Conservation (phyloP, 2,329 filamentous ascomycete species). For the Epichloe sibirici region DNA sequence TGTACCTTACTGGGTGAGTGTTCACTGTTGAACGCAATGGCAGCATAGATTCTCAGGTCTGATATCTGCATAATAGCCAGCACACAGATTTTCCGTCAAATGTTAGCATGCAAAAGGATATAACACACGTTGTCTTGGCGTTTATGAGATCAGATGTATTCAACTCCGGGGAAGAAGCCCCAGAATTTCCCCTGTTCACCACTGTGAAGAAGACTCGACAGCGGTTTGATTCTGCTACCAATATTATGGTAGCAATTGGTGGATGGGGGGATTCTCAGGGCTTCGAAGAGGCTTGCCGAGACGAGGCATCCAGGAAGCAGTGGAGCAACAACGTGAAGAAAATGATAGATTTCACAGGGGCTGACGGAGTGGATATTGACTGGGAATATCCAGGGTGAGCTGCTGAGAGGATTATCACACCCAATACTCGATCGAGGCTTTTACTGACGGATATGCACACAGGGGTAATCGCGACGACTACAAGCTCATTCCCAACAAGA, state of each 20-base stretch:
- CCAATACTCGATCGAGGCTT: not conserved
- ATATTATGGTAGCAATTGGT: conserved; percentile 59
- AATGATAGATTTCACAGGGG: conserved; percentile 49
- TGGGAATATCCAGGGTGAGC: conserved; percentile 48
- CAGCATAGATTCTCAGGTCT: not conserved
- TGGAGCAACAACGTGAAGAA: conserved; percentile 53
- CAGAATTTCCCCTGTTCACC: conserved; percentile 40
- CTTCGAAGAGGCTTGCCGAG: conserved; percentile 45
- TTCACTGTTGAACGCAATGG: not conserved
- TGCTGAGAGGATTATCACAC: not conserved
- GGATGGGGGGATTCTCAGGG: conserved; percentile 61
- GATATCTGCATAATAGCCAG: conserved; percentile 28
- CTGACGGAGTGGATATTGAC: conserved; percentile 54
- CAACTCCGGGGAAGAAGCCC: conserved; percentile 27
- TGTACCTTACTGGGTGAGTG: conserved; percentile 39
- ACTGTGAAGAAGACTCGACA: conserved; percentile 33
- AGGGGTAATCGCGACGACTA: conserved; percentile 61
- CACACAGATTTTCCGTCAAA: conserved; percentile 30
- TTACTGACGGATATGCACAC: not conserved
- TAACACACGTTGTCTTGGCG: conserved; percentile 47
- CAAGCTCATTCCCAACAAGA: conserved; percentile 47
- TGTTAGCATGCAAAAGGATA: conserved; percentile 22
- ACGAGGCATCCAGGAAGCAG: conserved; percentile 34
- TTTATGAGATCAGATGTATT: conserved; percentile 44
- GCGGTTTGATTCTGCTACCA: conserved; percentile 39